Evolutionary conservation across 2,329 filamentous ascomycete species (phyloP), one percentile per base, ranked within the genome.

Genomic region (Alternaria metachromatica): DNA sequence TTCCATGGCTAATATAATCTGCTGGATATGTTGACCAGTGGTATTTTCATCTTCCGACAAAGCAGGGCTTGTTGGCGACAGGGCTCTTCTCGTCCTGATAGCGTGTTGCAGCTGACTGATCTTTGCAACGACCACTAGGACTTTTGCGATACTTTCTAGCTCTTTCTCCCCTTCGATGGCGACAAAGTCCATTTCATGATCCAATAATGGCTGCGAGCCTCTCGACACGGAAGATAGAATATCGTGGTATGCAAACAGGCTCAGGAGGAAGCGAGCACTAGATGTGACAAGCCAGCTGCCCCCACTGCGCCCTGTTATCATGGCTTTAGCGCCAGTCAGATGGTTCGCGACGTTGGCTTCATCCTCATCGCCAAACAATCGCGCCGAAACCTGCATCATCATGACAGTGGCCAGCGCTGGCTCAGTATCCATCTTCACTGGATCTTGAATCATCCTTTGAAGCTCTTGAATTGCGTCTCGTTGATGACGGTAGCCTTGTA

Each of bases 371-470:
- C 71, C 70, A 23, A 76, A 74, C 2, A 77, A 51, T 5, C 74
- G 72, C 33, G 70, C 68, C 6, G 73, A 78, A 20, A 78, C 67
- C 37, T 78, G 75, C 75, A 78, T 78, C 74, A 77, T 78, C 56
- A 78, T 58, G 9, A 77, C 72, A 10, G 75, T 77, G 10, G 75
- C 74, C 10, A 78, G 62, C 23, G 72, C 69, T 1, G 72, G 63
- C 44, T 78, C 75, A 4, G 62, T 54, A 10, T 66, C 59, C 8
- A 68, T 60, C 12, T 71, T 60, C 11, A 44, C 33, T 33, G 74
- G 73, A 26, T 72, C 65, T 20, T 72, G 70, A 5, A 77, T 74
- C 20, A 75, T 65, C 0, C 58, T 50, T 48, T 77, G 74, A 4
- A 77, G 67, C 15, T 63, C 60, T 6, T 53, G 63, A n/a, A 78